Evolutionary conservation across 2,329 filamentous ascomycete genomes (phyloP), one percentile per base, ranked within the genome.

Genomic region (Penicillium sp.): DNA sequence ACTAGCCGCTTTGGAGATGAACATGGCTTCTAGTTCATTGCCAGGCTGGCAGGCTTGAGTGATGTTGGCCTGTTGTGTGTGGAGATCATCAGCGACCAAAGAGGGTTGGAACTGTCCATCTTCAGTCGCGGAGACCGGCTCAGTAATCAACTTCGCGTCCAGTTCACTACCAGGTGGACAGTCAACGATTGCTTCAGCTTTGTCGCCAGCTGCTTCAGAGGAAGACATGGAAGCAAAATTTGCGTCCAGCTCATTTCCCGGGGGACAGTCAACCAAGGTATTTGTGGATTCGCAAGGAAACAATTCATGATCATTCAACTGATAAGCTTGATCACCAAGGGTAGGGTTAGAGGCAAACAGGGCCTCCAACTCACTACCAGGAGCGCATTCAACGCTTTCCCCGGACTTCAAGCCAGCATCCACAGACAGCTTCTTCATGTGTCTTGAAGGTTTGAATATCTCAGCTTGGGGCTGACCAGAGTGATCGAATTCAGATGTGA

Each of bases 111-210:
- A 47, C 1, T 42, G 45, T 19, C 29, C 37, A 5, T 53, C 33
- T 33, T 37, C 37, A 10, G 50, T 31, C 16, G 46, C 7, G 31
- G 50, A 25, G 9, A 26, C 46, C 7, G 50, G 42, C 10, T 58
- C 26, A 10, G 39, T 8, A 3, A 37, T 37, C 31, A 54, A 58
- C 25, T 59, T 50, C 2, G 62, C 54, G 10, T 66, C 58, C 5
- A 62, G 25, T 21, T 65, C 64, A 39, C 50, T 62, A 2, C 58
- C 61, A 14, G 64, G 59, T 7, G 62, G n/a, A 33, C 58, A 63
- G n/a, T 63, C 52, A 10, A 64, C 35, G 7, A 33, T 33, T 13
- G 19, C 16, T 37, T 50, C 31, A n/a, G 14, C 25, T 3, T 9
- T 16, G 16, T 9, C 13, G 5, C 2, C 19, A 4, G 51, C 29